Evolutionary conservation across 129 eudicot species (phyloP), one percentile per base, ranked within the genome.

Genomic region (Saussurea involucrata): DNA sequence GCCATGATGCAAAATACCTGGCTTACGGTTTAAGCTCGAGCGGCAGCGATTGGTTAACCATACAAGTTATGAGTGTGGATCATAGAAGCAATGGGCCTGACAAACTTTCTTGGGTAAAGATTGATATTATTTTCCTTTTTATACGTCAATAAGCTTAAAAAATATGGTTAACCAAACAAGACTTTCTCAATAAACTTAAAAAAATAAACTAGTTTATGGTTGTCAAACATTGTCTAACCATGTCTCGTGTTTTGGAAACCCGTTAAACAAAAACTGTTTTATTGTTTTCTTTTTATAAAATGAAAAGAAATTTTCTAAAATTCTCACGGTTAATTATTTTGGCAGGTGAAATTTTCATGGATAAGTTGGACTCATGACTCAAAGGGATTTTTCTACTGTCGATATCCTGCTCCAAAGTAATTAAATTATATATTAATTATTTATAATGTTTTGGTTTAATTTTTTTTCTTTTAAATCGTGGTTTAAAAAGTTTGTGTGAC

Each of bases 41-140:
- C 76, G 98, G 98, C 71, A 95, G 98, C 13, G 98, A 95, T 31
- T 95, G 98, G 98, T 88, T 95, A 24, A 95, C 88, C 42, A 84
- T 95, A 34, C 86, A 87, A 77, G 97, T 91, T 32, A 86, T 89
- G 90, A 60, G 84, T 36, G 69, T 95, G 63, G 88, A 85, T 22
- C 88, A 86, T 78, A 85, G 77, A 76, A 63, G 9, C 9, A 64
- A 80, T 7, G 86, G 85, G 84, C 86, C 94, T 17, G 92, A 95
- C 72, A 88, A 78, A 72, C 75, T 95, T 69, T 88, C 90, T 40
- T 92, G 98, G 97, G 98, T 95, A 64, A 55, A 76, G 44, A 10
- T 3, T 65, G 9, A 53, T 53, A 5, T 53, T 28, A 7, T 4
- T 18, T 7, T 27, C 29, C 3, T 27, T 27, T 27, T 27, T 27